Base-by-base conservation (phyloP, 108 stramenopile genomes). In the Cyclotella kingstonii region DNA sequence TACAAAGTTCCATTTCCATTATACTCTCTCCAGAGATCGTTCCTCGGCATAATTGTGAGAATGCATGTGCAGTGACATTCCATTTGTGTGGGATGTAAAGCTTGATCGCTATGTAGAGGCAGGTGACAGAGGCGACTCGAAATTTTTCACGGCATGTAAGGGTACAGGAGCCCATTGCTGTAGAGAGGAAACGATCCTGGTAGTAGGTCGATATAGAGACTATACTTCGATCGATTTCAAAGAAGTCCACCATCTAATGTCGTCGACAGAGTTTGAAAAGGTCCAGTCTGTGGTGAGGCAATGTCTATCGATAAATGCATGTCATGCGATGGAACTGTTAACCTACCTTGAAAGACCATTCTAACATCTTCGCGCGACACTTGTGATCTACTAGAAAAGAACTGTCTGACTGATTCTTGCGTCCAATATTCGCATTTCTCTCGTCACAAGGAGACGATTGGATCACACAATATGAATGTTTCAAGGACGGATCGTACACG, bases 21-120 rank as follows among this genome's bases (percentile, higher is more conserved):
- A 66, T 66, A 25, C 53, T 50, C 17, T 66, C 54, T 35, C 66
- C 54, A 7, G 66, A 66, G 27, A 66, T 50, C 8, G 54, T 28
- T 1, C 66, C 66, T 43, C 41, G 43, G 34, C 66, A 66, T 27
- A 66, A 40, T 25, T 66, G 54, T 0, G 66, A 54, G 29, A 66
- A 66, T 1, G 66, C 66, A 39, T 56, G 54, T 1, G 66, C 34
- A 26, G 66, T 56, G 12, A 66, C 52, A 23, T 66, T 56, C 54
- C 66, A 55, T 48, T 39, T 55, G 43, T 66, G 54, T 1, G 66
- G 54, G 0, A 56, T 38, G 25, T 50, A 42, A 5, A 66, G 45
- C 29, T 66, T 66, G 17, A 66, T 66, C 3, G 66, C 66, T 18
- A 66, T 66, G 21, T 66, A 66, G 14, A 66, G 66, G 41, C 48